Base-by-base conservation (phyloP, 345 rosid species). In the Aquilaria yunnanensis region DNA sequence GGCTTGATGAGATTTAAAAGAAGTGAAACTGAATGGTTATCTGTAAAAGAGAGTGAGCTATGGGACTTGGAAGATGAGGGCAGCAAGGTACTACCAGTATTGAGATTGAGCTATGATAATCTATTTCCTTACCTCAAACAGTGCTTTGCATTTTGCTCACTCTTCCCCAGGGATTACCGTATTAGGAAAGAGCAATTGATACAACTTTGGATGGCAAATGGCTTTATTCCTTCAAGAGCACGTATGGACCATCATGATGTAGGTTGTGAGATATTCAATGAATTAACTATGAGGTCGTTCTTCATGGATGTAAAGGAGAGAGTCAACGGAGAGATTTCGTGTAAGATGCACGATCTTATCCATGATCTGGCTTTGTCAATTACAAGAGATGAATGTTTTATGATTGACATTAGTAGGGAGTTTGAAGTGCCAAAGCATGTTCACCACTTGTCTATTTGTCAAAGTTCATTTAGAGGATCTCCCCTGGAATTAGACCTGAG, bases 311-410 rank as follows among this genome's bases (percentile, higher is more conserved):
- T 33, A 0, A 5, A 31, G 4, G 61, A 64, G 29, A 32, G 49
- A 29, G 1, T 1, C 1, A 2, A 0, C 0, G 56, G 56, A 2
- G 6, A 32, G 0, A 43, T 3, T 2, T 13, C 30, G 4, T 74
- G 66, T 46, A 68, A 68, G 43, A 64, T 79, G 76, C 75, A 78
- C 62, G 70, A 63, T 66, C 67, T 74, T 8, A 69, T 74, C 32
- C 74, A 72, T 16, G 75, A 78, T 66, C 77, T 78, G 31, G 78
- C 65, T 2, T 54, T 37, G 51, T 62, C 57, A 52, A 46, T 74
- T 51, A 61, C 32, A 29, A 63, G 67, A 46, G 57, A 33, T 5
- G 70, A 73, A 56, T 69, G 2, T 49, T 31, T 60, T 41, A 14
- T 45, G 57, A 33, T 64, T 41, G 70, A 68, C 8, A 2, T 12